Percentiles rank a stretch among this genome's conserved stretches.
phyloP scores from a whole-genome alignment of 768 basidiomycete genomes.

The Leccinum obscurum region DNA sequence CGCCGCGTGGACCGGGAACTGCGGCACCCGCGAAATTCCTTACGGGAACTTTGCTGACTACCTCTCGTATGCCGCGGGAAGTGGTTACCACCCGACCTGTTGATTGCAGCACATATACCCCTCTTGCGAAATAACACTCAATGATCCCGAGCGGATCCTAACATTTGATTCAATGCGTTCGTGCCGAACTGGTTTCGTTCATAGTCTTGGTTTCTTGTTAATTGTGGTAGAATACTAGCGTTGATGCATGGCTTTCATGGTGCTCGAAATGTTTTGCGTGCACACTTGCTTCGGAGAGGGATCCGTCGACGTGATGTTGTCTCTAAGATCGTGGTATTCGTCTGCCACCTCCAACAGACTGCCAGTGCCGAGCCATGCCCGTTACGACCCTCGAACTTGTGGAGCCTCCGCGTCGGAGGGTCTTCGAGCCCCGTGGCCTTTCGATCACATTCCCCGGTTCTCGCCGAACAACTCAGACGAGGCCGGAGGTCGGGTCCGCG shows the following conservation, averaged over 20 bases:
- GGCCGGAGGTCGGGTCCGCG: too few species aligned
- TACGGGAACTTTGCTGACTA: constrained; percentile 26
- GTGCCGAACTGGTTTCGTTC: not conserved
- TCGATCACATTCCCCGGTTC: not conserved
- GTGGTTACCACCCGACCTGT: constrained; percentile 17
- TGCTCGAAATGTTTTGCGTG: not conserved
- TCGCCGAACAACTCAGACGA: not conserved
- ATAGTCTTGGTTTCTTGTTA: not conserved
- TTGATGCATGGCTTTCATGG: not conserved
- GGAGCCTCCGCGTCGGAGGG: not conserved
- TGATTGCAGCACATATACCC: not conserved
- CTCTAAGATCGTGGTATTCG: not conserved
- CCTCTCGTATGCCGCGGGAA: constrained; percentile 22
- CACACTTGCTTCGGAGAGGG: not conserved
- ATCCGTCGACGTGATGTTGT: not conserved
- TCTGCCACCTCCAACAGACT: not conserved
- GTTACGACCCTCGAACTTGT: not conserved
- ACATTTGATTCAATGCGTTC: not conserved
- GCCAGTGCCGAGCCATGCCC: not conserved
- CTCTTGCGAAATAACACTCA: not conserved
- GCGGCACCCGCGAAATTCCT: constrained; percentile 21
- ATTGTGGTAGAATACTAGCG: not conserved
- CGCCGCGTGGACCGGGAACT: constrained; percentile 28
- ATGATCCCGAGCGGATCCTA: not conserved
- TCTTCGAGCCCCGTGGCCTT: too few species aligned